These are phyloP conservation scores for Teunomyces cretensis DNA, from an alignment of 805 yeast genomes.

Conservation along the genomic window DNA sequence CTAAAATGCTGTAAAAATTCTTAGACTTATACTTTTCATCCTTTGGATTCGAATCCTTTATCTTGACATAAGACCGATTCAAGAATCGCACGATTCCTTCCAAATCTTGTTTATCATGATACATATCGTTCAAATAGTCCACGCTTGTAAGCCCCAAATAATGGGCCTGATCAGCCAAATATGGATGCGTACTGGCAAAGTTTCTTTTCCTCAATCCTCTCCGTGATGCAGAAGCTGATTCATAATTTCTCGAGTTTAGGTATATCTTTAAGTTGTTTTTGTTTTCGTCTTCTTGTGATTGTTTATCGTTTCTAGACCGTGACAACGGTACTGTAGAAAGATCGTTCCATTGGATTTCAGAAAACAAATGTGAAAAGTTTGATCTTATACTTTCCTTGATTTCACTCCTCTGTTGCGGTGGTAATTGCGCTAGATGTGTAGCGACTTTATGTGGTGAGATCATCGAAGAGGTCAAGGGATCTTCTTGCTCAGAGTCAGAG, in stretches of 20 bases:
- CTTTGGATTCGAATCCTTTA: constrained; percentile 32
- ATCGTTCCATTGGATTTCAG: constrained; percentile 7
- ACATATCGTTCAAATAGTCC: constrained; percentile 38
- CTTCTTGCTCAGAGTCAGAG: constrained; percentile 32
- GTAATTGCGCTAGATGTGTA: background rate
- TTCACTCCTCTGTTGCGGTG: background rate
- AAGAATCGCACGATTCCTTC: constrained; percentile 33
- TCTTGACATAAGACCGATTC: constrained; percentile 32
- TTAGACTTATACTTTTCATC: constrained; percentile 41
- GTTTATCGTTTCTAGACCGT: background rate
- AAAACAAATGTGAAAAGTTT: constrained; percentile 2
- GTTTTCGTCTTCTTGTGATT: constrained; percentile 10
- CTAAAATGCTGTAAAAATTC: constrained; percentile 38
- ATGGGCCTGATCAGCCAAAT: constrained; percentile 45
- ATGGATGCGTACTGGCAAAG: constrained; percentile 45
- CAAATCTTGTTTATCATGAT: constrained; percentile 33
- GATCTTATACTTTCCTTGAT: background rate
- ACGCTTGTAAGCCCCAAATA: constrained; percentile 39
- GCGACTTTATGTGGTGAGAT: constrained; percentile 9
- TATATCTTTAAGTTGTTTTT: constrained; percentile 13
- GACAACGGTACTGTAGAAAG: constrained; percentile 1
- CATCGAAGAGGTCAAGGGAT: constrained; percentile 11
- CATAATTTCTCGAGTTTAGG: constrained; percentile 13
- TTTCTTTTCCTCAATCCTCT: constrained; percentile 40
- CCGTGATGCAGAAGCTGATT: constrained; percentile 11